Conservation (phyloP, 1,284 basidiomycete genomes). For the Naganishia sp. region DNA sequence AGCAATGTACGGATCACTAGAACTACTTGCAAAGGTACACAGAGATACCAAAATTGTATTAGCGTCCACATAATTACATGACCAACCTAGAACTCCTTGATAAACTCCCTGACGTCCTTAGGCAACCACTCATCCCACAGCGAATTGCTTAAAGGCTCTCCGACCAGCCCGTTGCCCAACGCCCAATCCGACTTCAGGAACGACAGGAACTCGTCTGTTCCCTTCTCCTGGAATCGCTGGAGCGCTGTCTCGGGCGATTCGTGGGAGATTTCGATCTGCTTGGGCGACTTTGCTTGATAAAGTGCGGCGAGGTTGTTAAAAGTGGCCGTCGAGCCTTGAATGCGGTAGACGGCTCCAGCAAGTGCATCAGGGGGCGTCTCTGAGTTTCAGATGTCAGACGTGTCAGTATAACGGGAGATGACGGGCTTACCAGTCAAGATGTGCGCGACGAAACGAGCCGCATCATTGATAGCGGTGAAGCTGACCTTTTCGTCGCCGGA, state of each 20-base stretch:
- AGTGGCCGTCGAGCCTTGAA: conserved; percentile 22
- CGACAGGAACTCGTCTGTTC: conserved; percentile 18
- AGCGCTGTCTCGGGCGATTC: conserved; percentile 13
- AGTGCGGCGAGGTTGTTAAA: conserved; percentile 25
- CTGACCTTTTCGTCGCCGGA: conserved; percentile 18
- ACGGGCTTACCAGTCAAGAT: conserved; percentile 19
- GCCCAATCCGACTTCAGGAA: conserved; percentile 24
- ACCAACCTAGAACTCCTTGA: conserved; percentile 7
- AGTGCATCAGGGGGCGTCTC: conserved; percentile 22
- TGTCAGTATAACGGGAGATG: not conserved
- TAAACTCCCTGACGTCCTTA: conserved; percentile 22
- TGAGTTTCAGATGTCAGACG: not conserved
- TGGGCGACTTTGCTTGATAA: conserved; percentile 11
- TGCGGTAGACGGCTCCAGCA: conserved; percentile 9
- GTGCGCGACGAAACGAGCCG: conserved; percentile 27
- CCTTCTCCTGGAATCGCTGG: conserved; percentile 1
- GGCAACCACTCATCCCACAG: conserved; percentile 21
- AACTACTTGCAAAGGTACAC: too few relatives aligned
- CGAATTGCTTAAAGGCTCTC: conserved; percentile 18
- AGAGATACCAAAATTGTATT: too few relatives aligned
- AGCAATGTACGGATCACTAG: too few relatives aligned
- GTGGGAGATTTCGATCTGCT: conserved; percentile 20
- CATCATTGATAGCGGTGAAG: conserved; percentile 29
- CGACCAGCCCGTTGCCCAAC: conserved; percentile 5
- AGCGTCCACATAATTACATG: too few relatives aligned